Evolutionary conservation across 2,329 filamentous ascomycete genomes (phyloP).

Genomic region (Penicillium brevicompactum): DNA sequence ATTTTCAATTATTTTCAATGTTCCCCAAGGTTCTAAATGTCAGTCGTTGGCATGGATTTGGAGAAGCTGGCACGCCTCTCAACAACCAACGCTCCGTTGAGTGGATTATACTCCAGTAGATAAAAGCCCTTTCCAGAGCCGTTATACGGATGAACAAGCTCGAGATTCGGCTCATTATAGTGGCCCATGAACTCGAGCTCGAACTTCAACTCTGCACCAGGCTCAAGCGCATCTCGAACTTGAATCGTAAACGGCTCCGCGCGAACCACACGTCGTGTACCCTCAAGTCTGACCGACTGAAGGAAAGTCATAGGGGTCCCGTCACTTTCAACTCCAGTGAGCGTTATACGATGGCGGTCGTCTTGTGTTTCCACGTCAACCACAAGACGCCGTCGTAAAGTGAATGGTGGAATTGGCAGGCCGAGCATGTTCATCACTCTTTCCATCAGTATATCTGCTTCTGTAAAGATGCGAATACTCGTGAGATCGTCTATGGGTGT

Average conservation of each 20-base stretch:
- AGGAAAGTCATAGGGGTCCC: slow-evolving; percentile 8
- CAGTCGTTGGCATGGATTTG: no score
- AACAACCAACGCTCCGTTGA: not conserved
- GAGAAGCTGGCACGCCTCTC: no score
- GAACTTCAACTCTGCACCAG: slow-evolving; percentile 31
- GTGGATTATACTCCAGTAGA: slow-evolving; percentile 14
- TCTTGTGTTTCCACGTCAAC: slow-evolving; percentile 4
- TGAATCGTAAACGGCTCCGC: slow-evolving; percentile 5
- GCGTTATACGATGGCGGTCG: slow-evolving; percentile 2
- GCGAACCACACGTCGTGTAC: slow-evolving; percentile 1
- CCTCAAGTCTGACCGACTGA: slow-evolving; percentile 8
- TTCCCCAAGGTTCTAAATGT: no score
- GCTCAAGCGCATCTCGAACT: not conserved
- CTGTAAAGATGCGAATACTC: slow-evolving; percentile 34
- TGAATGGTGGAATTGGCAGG: slow-evolving; percentile 1
- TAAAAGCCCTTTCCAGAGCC: slow-evolving; percentile 11
- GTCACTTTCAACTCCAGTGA: slow-evolving; percentile 5
- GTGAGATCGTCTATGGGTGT: slow-evolving; percentile 45
- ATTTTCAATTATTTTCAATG: no score
- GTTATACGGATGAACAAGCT: slow-evolving; percentile 21
- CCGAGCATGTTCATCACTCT: slow-evolving; percentile 3
- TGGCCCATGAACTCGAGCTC: slow-evolving; percentile 53
- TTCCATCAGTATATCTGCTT: slow-evolving; percentile 2
- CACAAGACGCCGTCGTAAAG: not conserved
- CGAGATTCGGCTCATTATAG: slow-evolving; percentile 48